A percentile compares a stretch with the other conserved stretches of the same genome.
phyloP scores from a whole-genome alignment of 2,329 filamentous ascomycete genomes.

The Aspergillus sp. region DNA sequence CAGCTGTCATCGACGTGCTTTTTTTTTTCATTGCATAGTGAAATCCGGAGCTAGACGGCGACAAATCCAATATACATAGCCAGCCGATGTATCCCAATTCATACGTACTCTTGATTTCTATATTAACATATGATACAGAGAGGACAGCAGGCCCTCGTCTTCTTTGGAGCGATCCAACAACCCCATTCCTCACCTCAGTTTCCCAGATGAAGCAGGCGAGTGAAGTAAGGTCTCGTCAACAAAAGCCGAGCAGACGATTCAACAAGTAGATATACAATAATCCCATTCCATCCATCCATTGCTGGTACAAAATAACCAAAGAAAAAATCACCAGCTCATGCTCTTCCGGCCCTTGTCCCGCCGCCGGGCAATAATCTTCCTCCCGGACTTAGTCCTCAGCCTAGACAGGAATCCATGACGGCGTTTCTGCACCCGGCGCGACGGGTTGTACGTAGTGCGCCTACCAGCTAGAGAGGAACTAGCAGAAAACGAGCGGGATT shows the following conservation, averaged over 20 bases:
- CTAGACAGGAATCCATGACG: slow-evolving; percentile 60
- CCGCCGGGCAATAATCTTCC: slow-evolving; percentile 55
- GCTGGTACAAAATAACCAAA: background rate
- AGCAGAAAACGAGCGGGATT: slow-evolving; percentile 44
- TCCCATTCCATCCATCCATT: background rate
- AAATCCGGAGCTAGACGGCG: background rate
- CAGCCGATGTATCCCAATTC: background rate
- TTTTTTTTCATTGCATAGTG: background rate
- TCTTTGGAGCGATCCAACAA: background rate
- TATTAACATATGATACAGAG: slow-evolving; percentile 15
- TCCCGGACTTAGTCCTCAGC: slow-evolving; percentile 53
- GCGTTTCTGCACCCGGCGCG: slow-evolving; percentile 60
- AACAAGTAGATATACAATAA: background rate
- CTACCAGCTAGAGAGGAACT: slow-evolving; percentile 43
- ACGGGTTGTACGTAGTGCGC: slow-evolving; percentile 60
- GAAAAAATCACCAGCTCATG: slow-evolving; percentile 51
- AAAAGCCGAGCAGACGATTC: slow-evolving; percentile 2
- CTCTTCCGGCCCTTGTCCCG: slow-evolving; percentile 53
- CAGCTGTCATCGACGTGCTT: background rate
- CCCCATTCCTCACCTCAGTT: background rate
- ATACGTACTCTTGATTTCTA: slow-evolving; percentile 6
- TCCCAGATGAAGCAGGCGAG: background rate
- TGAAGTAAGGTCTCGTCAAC: background rate
- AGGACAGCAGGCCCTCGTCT: slow-evolving; percentile 1
- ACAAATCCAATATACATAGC: background rate